These are phyloP conservation scores for Neltuma alba DNA, from an alignment of 306 rosid species.

Conservation along the genomic window DNA sequence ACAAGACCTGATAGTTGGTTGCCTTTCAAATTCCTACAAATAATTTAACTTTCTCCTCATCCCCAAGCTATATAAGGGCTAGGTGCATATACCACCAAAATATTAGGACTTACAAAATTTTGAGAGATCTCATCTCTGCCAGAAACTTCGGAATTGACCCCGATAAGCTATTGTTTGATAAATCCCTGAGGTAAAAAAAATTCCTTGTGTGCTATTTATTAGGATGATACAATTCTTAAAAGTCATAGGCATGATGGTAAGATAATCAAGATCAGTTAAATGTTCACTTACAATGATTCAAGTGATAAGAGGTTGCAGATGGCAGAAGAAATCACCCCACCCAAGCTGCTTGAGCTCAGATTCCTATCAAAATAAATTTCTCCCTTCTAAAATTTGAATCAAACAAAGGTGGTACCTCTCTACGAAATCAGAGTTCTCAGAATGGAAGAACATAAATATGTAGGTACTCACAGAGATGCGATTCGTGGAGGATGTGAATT, in stretches of 20 bases:
- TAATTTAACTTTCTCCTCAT: constrained; percentile 13
- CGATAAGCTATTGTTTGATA: constrained; percentile 58
- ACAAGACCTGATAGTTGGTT: constrained; percentile 65
- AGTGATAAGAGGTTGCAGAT: constrained; percentile 56
- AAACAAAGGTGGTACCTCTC: background rate
- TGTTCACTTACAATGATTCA: constrained; percentile 59
- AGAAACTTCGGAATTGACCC: constrained; percentile 63
- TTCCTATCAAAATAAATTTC: constrained; percentile 48
- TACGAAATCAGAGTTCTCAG: background rate
- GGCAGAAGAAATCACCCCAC: constrained; percentile 51
- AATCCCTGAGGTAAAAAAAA: constrained; percentile 53
- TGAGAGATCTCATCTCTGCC: constrained; percentile 52
- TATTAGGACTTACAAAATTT: constrained; percentile 56
- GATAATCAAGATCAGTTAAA: background rate
- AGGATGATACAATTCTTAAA: constrained; percentile 17
- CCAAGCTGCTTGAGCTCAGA: constrained; percentile 56
- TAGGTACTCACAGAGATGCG: constrained; percentile 50
- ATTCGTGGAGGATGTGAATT: constrained; percentile 47
- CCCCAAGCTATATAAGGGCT: background rate
- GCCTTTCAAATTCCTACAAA: constrained; percentile 57
- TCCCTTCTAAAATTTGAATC: constrained; percentile 18
- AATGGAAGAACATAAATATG: background rate
- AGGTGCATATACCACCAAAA: background rate
- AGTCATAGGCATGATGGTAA: background rate
- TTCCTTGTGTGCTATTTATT: constrained; percentile 3